These are phyloP conservation scores for Juglanconis juglandina DNA, from an alignment of 2,329 filamentous ascomycete genomes.

Conservation along the genomic window DNA sequence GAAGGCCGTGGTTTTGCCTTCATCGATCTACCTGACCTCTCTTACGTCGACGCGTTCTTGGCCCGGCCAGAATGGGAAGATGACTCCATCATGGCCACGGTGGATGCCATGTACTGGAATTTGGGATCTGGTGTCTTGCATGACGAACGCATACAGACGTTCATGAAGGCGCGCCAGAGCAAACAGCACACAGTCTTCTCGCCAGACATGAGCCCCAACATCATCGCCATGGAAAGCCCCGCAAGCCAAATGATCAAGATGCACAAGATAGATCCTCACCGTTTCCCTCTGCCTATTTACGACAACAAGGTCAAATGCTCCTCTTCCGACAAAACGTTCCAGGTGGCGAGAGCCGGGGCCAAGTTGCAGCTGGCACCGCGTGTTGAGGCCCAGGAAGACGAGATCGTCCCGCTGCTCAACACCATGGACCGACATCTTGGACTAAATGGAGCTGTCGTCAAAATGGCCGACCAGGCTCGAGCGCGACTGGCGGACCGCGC, in stretches of 20 bases:
- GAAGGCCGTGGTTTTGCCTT: constrained; percentile 73
- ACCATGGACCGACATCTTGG: constrained; percentile 39
- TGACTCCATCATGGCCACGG: constrained; percentile 59
- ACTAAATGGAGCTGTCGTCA: constrained; percentile 41
- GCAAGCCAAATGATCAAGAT: constrained; percentile 67
- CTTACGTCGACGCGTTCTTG: constrained; percentile 69
- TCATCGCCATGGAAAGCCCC: constrained; percentile 65
- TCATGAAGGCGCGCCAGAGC: constrained; percentile 60
- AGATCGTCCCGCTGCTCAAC: constrained; percentile 47
- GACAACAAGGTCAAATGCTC: constrained; percentile 44
- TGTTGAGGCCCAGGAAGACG: constrained; percentile 42
- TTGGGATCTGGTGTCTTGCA: constrained; percentile 65
- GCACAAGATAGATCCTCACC: constrained; percentile 66
- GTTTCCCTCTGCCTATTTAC: constrained; percentile 68
- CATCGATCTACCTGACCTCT: constrained; percentile 69
- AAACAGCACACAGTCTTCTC: constrained; percentile 77
- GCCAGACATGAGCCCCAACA: constrained; percentile 70
- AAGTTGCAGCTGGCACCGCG: constrained; percentile 46
- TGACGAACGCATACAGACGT: constrained; percentile 61
- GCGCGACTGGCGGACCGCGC: constrained; percentile 37
- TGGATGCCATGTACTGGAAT: constrained; percentile 76
- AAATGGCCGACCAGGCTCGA: constrained; percentile 50
- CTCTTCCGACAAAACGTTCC: constrained; percentile 25
- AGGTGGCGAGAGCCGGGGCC: constrained; percentile 42
- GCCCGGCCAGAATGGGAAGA: constrained; percentile 69